phyloP scores from a whole-genome alignment of 2,329 filamentous ascomycete species.

The Sphaerulina vaccinii region DNA sequence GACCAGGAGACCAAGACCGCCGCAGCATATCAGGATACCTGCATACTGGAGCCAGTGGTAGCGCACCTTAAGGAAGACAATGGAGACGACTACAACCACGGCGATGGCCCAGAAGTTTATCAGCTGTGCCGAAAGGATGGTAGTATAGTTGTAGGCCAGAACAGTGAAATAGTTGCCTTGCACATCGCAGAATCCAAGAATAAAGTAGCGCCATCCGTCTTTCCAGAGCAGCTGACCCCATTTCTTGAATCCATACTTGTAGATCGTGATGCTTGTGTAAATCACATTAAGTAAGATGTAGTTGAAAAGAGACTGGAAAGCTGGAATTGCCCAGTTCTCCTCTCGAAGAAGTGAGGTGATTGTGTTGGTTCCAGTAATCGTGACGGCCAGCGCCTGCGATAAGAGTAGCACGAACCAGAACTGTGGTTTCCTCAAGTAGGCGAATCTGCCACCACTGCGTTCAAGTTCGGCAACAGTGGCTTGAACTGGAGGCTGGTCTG shows the following conservation, averaged over 20 bases:
- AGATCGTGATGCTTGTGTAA: constrained; percentile 77
- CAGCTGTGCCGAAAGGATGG: constrained; percentile 86
- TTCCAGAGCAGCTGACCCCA: constrained; percentile 63
- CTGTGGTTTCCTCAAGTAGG: constrained; percentile 78
- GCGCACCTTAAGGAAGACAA: constrained; percentile 77
- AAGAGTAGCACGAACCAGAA: constrained; percentile 83
- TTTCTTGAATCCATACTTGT: constrained; percentile 71
- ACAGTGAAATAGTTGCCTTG: constrained; percentile 98
- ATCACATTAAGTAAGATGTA: constrained; percentile 80
- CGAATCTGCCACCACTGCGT: constrained; percentile 50
- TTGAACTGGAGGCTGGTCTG: constrained; percentile 33
- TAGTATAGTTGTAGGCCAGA: constrained; percentile 88
- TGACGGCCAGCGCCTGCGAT: constrained; percentile 76
- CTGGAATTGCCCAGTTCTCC: constrained; percentile 75
- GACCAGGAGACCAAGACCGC: constrained; percentile 83
- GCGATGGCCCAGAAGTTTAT: constrained; percentile 99
- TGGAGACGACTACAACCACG: constrained; percentile 81
- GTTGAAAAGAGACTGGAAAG: constrained; percentile 95
- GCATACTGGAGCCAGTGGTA: constrained; percentile 83
- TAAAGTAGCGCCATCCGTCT: constrained; percentile 91
- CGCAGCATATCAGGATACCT: constrained; percentile 87
- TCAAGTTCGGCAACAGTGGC: constrained; percentile 45
- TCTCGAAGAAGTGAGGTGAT: constrained; percentile 73
- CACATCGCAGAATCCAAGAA: constrained; percentile 89
- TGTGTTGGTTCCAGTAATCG: constrained; percentile 90